Conservation (phyloP, 192 early-diverging fungal genomes). For the Piromyces finnis region DNA sequence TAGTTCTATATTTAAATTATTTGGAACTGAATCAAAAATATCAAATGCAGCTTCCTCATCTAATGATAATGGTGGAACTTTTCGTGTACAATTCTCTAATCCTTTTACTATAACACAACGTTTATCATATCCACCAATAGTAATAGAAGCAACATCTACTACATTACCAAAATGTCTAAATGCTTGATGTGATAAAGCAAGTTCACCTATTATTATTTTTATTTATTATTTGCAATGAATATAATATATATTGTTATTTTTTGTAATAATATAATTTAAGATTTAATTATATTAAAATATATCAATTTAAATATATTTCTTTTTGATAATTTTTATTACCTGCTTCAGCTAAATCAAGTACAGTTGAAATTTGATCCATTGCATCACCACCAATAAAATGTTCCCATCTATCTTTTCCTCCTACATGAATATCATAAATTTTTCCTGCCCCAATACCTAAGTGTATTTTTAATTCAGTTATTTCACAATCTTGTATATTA, state of each 20-base stretch:
- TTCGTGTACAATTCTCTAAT: slow-evolving; percentile 5
- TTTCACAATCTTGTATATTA: slow-evolving; percentile 16
- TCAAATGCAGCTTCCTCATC: slow-evolving; percentile 1
- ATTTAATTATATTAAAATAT: too few relatives aligned
- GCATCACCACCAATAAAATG: slow-evolving; percentile 32
- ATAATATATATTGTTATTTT: too few relatives aligned
- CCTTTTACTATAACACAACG: slow-evolving; percentile 18
- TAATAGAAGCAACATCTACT: slow-evolving; percentile 14
- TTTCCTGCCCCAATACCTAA: slow-evolving; percentile 27
- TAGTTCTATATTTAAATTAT: slow-evolving; percentile 11
- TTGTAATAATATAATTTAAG: too few relatives aligned
- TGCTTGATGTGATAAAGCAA: slow-evolving; percentile 27
- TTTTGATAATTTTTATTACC: too few relatives aligned
- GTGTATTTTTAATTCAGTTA: slow-evolving; percentile 17
- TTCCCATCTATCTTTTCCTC: slow-evolving; percentile 24
- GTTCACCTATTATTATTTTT: slow-evolving; percentile 9
- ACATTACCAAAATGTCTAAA: slow-evolving; percentile 13
- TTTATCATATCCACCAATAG: slow-evolving; percentile 24
- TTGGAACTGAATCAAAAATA: not conserved
- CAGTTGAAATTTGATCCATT: slow-evolving; percentile 19
- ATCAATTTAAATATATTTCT: too few relatives aligned
- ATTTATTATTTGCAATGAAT: not conserved
- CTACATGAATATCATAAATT: slow-evolving; percentile 26
- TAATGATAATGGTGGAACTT: slow-evolving; percentile 3
- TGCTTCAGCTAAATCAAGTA: slow-evolving; percentile 24